These are phyloP conservation scores for Carex myosuroides DNA, from an alignment of 176 grass and related monocot species.

Conservation along the genomic window DNA sequence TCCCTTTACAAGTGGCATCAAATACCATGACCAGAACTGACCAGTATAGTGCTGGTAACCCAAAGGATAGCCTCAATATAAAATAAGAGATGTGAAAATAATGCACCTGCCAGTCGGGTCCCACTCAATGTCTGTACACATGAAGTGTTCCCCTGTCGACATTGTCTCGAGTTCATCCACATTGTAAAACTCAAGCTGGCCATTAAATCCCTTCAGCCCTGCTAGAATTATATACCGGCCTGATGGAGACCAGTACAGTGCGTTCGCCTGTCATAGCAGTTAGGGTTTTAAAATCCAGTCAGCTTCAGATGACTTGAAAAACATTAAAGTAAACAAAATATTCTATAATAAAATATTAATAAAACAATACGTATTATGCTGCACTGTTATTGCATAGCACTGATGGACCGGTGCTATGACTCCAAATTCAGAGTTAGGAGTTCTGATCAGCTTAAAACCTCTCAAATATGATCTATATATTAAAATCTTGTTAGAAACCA, in stretches of 20 bases:
- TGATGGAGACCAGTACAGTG: slow-evolving; percentile 83
- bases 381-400: not conserved
- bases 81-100: not conserved
- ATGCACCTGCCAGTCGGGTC: slow-evolving; percentile 88
- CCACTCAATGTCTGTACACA: slow-evolving; percentile 89
- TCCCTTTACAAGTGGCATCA: not conserved
- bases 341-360: not conserved
- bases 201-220: slow-evolving; percentile 90
- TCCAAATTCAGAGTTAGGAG: not conserved
- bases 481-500: not conserved
- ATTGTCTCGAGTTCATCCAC: slow-evolving; percentile 95
- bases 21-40: not conserved
- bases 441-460: not conserved
- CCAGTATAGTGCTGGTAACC: not conserved
- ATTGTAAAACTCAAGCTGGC: slow-evolving; percentile 89
- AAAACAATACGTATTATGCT: not conserved
- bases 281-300: not conserved
- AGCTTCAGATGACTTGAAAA: not conserved
- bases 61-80: not conserved
- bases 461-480: not conserved
- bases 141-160: slow-evolving; percentile 94
- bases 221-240: slow-evolving; percentile 77
- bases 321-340: not conserved
- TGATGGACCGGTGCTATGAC: not conserved
- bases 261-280: slow-evolving; percentile 41